Base-by-base conservation (phyloP, 371 early-diverging fungal species). In the Mucor irregularis region DNA sequence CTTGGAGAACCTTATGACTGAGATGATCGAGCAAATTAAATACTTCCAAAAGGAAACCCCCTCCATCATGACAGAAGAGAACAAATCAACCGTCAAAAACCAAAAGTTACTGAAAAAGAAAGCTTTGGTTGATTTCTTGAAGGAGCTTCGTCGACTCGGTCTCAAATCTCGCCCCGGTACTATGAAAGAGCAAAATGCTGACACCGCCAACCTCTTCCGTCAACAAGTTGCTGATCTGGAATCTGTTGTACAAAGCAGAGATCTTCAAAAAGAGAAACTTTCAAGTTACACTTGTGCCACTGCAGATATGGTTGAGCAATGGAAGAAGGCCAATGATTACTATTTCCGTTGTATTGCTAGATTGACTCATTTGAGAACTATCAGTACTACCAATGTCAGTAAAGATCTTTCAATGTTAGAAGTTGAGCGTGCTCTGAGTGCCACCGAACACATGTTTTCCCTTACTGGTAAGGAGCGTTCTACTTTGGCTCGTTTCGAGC, bases 51-150 rank as follows among this genome's bases (percentile, higher is more conserved):
- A 86, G 49, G 81, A 83, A 31, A 88, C 88, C 6, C 83, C 82
- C 0, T 68, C 84, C 14, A 59, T 81, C 33, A 81, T 85, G 74
- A 83, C 85, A 0, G 83, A 84, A 37, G 85, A 87, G 39, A 85
- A 85, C 62, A 85, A 82, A 62, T 76, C 73, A 4, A 60, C 68
- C 29, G 80, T 86, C 64, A 94, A 91, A 69, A 83, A 86, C 46
- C 88, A 88, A 68, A 90, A 92, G 66, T 65, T 87, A 30, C 71
- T 94, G 29, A 87, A 94, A 26, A 93, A 91, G 71, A 94, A 93
- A 71, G 89, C 94, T 0, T 68, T 95, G 7, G 90, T 88, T 35
- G 96, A 96, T 68, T 78, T 95, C 33, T 78, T 94, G 54, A 91
- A 90, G 68, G 84, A 88, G 38, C 61, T 96, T 53, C 84, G 89